Evolutionary conservation across 805 yeast genomes (phyloP), one percentile per base, ranked within the genome.

Genomic region (Saccharomyces cerevisiae): DNA sequence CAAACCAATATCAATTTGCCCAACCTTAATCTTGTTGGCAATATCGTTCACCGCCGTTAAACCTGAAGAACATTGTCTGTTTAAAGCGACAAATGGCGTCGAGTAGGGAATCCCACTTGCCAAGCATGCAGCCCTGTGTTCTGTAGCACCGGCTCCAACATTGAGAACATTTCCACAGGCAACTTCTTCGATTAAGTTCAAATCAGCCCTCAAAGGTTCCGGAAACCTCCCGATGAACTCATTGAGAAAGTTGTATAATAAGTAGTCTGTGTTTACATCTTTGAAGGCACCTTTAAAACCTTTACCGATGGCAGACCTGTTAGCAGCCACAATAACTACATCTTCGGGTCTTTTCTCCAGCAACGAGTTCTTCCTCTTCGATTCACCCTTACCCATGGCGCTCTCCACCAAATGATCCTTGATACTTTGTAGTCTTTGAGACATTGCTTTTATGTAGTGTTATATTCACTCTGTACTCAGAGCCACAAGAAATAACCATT

Each of bases 31-130:
- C 74, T 88, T 89, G 75, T 86, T 88, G 61, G 97, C 96, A 62
- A 92, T 81, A 68, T 88, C 94, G 65, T 87, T 85, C 41, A 91
- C 82, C 13, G 96, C 95, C 80, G 90, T 87, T 64, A 92, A 77
- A 28, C 97, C 97, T 2, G 96, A 87, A 6, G 97, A 89, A 72
- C 98, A 92, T 71, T 91, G 97, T 73, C 98, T 83, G 77, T 92
- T 92, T 59, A 92, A 68, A 14, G 96, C 90, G 64, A 82, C 73
- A 62, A 91, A 88, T 9, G 96, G 91, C 13, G 85, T 78, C 2
- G 83, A 72, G 69, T 85, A 74, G 31, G 97, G 97, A 52, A 91
- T 79, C 41, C 97, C 98, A 10, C 97, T 95, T 22, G 91, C 94
- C 55, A 92, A 79, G 61, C 81, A 78, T 46, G 97, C 97, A 50